Percentiles rank a stretch among this genome's conserved stretches.
Conservation (phyloP, 2,329 filamentous ascomycete species). For the Diplodia sapinea region DNA sequence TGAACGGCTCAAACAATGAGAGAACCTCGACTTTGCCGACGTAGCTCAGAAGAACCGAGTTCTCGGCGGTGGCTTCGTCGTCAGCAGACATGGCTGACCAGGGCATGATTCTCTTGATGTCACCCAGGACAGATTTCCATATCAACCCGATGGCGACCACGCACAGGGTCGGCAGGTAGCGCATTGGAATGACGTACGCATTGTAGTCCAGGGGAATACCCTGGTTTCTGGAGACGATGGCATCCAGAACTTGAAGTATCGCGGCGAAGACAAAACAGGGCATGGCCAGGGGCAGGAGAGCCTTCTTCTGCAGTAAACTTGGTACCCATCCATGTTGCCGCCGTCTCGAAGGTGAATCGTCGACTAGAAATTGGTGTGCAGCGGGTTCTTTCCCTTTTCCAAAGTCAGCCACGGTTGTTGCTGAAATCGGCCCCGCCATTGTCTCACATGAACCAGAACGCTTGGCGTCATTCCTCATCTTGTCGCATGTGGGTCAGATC, state of each 20-base stretch:
- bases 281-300: not conserved
- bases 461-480: not conserved
- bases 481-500: not conserved
- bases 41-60: constrained; percentile 1
- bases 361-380: not conserved
- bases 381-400: not conserved
- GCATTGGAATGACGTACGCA: not conserved
- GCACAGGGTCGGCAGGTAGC: not conserved
- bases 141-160: not conserved
- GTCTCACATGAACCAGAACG: not conserved
- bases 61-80: not conserved
- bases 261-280: not conserved
- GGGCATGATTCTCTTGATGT: constrained; percentile 7
- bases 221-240: not conserved
- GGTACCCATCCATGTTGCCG: not conserved
- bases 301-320: not conserved
- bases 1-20: not conserved
- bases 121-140: constrained; percentile 4
- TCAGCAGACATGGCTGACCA: not conserved
- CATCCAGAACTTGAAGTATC: not conserved
- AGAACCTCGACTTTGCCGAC: not conserved
- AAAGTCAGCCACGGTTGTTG: not conserved
- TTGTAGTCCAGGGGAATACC: not conserved
- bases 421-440: not conserved
- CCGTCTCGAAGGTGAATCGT: not conserved